A percentile compares a stretch with the other conserved stretches of the same genome.
These are phyloP conservation scores for Vaccinium darrowii DNA, from an alignment of 148 eudicot genomes.

Conservation along the genomic window DNA sequence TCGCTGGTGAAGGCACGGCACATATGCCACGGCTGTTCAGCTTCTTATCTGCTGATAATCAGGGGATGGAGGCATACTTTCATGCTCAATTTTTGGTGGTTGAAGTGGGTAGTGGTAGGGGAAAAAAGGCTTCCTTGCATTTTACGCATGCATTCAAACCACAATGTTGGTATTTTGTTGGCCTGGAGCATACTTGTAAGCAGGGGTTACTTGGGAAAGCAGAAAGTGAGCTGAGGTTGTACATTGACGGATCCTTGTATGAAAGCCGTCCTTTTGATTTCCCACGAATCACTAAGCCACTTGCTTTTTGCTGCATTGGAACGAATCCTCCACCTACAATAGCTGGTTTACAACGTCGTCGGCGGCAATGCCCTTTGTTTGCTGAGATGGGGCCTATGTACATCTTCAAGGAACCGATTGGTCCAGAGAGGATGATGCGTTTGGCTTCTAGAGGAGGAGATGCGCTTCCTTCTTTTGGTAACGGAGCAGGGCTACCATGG, in stretches of 20 bases:
- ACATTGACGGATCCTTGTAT: constrained; percentile 87
- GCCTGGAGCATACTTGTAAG: constrained; percentile 90
- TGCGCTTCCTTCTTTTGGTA: constrained; percentile 86
- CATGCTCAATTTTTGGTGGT: constrained; percentile 99
- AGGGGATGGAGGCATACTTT: constrained; percentile 95
- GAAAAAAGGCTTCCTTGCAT: constrained; percentile 92
- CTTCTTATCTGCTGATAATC: constrained; percentile 95
- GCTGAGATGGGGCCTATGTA: constrained; percentile 99
- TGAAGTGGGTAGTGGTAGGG: constrained; percentile 90
- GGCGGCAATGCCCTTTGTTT: constrained; percentile 97
- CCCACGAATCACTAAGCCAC: constrained; percentile 91
- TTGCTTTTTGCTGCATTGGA: constrained; percentile 96
- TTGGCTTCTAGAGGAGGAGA: constrained; percentile 98
- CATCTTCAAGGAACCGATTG: constrained; percentile 90
- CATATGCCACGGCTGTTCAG: constrained; percentile 98
- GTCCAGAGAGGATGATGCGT: constrained; percentile 85
- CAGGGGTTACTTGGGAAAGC: constrained; percentile 92
- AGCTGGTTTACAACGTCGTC: constrained; percentile 98
- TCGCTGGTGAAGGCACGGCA: constrained; percentile 98
- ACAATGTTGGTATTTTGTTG: constrained; percentile 96
- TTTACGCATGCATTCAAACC: constrained; percentile 99
- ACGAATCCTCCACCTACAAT: constrained; percentile 97
- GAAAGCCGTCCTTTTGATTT: constrained; percentile 92
- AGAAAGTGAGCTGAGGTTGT: constrained; percentile 88
- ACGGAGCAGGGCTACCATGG: constrained; percentile 89